A percentile compares a stretch with the other conserved stretches of the same genome.
phyloP scores from a whole-genome alignment of 108 stramenopile species.

The Fragilaria crotonensis region DNA sequence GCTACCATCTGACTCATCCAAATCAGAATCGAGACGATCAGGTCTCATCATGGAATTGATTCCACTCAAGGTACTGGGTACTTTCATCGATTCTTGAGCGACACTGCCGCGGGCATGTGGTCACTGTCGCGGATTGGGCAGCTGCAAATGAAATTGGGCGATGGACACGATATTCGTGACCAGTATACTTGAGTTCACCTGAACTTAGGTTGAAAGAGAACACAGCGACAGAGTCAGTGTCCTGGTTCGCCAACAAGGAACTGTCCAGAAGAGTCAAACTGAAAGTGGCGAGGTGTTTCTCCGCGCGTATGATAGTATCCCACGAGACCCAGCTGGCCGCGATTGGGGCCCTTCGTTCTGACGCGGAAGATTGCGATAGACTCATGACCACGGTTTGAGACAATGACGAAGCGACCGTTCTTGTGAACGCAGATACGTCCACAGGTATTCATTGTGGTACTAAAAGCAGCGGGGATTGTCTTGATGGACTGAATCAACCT shows the following conservation, averaged over 20 bases:
- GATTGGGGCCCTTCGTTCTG: slow-evolving; percentile 47
- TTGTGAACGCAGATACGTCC: slow-evolving; percentile 88
- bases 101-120: too few relatives aligned
- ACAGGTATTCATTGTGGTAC: slow-evolving; percentile 87
- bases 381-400: slow-evolving; percentile 94
- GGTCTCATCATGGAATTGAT: background rate
- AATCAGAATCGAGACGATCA: background rate
- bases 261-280: slow-evolving; percentile 87
- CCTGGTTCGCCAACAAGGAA: slow-evolving; percentile 93
- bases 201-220: slow-evolving; percentile 81
- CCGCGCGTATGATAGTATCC: slow-evolving; percentile 93
- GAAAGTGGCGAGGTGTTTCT: slow-evolving; percentile 90
- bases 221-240: slow-evolving; percentile 81
- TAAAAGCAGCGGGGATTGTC: slow-evolving; percentile 86
- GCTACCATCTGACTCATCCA: background rate
- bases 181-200: slow-evolving; percentile 85
- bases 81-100: too few relatives aligned
- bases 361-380: slow-evolving; percentile 84
- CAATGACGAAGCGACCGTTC: slow-evolving; percentile 83
- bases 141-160: slow-evolving; percentile 90
- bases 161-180: slow-evolving; percentile 87
- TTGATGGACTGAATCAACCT: slow-evolving; percentile 81
- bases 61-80: too few relatives aligned
- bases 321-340: slow-evolving; percentile 65
- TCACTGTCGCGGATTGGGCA: slow-evolving; percentile 52